These are phyloP conservation scores for Vaccinium corymbosum DNA, from an alignment of 148 eudicot genomes.

Conservation along the genomic window DNA sequence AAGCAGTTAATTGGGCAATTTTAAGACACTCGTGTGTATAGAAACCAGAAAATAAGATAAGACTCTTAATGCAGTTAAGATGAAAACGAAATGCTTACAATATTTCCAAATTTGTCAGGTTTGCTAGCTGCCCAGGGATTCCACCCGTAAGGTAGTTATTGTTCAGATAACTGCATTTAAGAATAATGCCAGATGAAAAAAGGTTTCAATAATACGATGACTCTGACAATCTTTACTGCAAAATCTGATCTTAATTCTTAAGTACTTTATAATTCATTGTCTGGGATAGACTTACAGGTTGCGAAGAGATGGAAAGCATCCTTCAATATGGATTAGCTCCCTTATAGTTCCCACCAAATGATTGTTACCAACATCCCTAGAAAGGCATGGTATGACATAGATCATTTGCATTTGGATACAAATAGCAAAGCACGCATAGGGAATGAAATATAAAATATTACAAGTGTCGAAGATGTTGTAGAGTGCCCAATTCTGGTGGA, in stretches of 20 bases:
- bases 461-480: constrained; percentile 78
- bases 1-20: constrained; percentile 7
- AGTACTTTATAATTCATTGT: neutral
- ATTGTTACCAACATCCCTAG: constrained; percentile 90
- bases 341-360: constrained; percentile 94
- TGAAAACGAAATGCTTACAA: constrained; percentile 51
- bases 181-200: constrained; percentile 11
- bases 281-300: constrained; percentile 61
- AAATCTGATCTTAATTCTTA: constrained; percentile 10
- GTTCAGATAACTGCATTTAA: constrained; percentile 59
- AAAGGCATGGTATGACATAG: constrained; percentile 15
- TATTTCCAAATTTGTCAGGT: constrained; percentile 85
- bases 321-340: constrained; percentile 89
- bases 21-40: neutral
- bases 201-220: neutral
- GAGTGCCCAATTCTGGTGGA: constrained; percentile 90
- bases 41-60: neutral
- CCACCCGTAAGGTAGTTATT: constrained; percentile 93
- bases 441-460: constrained; percentile 24
- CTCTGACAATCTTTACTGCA: neutral
- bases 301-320: constrained; percentile 90
- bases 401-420: neutral
- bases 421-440: neutral
- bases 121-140: constrained; percentile 85
- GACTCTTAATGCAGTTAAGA: neutral